phyloP scores from a whole-genome alignment of 2,329 filamentous ascomycete species.

The Chaetomium olivaceum region DNA sequence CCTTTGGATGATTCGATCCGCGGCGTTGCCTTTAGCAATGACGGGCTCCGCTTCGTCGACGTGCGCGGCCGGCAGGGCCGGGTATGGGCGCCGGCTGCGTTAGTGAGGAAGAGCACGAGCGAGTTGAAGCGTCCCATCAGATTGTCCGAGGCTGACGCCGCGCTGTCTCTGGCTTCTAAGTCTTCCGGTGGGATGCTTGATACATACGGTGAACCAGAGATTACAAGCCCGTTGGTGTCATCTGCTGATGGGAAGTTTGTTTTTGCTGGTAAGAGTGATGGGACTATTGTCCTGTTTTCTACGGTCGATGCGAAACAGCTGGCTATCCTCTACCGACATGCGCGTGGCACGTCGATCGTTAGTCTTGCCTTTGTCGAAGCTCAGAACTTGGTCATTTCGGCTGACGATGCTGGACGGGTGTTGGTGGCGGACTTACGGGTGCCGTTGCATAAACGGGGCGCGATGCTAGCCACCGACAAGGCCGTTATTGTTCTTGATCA shows the following conservation, averaged over 20 bases:
- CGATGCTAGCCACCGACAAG: background rate
- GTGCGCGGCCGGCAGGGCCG: conserved; percentile 36
- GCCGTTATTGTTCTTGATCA: conserved; percentile 23
- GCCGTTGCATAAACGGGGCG: background rate
- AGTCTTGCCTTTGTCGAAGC: conserved; percentile 28
- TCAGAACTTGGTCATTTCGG: conserved; percentile 32
- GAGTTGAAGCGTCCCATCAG: conserved; percentile 14
- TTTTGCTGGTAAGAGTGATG: conserved; percentile 35
- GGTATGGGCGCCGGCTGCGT: conserved; percentile 41
- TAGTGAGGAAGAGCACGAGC: conserved; percentile 33
- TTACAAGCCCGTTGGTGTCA: conserved; percentile 28
- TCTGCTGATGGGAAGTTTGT: conserved; percentile 27
- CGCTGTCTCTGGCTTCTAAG: background rate
- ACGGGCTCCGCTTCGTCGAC: conserved; percentile 39
- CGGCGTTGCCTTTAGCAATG: conserved; percentile 36
- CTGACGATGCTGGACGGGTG: conserved; percentile 35
- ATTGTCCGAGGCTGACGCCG: conserved; percentile 22
- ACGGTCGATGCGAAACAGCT: conserved; percentile 24
- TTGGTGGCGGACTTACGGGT: conserved; percentile 28
- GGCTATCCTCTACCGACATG: conserved; percentile 33
- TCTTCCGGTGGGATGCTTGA: background rate
- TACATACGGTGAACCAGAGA: conserved; percentile 24
- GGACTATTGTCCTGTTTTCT: conserved; percentile 33
- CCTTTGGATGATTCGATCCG: conserved; percentile 35
- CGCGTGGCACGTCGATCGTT: conserved; percentile 26